Conservation (phyloP, 257 asterid species). For the Plantago major region DNA sequence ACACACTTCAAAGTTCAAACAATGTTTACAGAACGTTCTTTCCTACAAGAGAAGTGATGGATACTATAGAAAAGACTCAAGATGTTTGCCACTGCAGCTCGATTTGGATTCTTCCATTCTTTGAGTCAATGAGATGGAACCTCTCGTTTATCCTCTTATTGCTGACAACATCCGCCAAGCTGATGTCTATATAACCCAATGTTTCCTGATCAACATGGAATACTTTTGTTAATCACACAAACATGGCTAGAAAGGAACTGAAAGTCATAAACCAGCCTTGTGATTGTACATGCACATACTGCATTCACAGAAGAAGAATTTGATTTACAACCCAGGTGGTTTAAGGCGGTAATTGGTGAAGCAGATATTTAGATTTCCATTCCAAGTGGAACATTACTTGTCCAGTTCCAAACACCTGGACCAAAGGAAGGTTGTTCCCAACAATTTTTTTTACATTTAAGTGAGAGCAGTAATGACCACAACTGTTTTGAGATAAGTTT, state of each 20-base stretch:
- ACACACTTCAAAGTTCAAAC: not conserved
- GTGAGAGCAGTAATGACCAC: too few species aligned
- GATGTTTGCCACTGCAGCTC: slow-evolving; percentile 66
- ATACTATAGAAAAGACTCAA: slow-evolving; percentile 18
- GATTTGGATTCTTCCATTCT: slow-evolving; percentile 50
- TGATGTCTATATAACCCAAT: slow-evolving; percentile 47
- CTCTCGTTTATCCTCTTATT: slow-evolving; percentile 58
- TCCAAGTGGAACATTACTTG: too few species aligned
- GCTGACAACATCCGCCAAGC: slow-evolving; percentile 48
- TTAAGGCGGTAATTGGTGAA: too few species aligned
- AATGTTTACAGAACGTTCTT: not conserved
- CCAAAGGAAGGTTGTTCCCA: too few species aligned
- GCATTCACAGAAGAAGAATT: too few species aligned
- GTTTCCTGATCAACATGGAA: slow-evolving; percentile 39
- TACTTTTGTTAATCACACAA: slow-evolving; percentile 4
- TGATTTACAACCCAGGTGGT: too few species aligned
- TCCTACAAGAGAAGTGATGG: not conserved
- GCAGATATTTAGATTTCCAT: too few species aligned
- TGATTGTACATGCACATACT: not conserved
- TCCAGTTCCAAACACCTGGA: too few species aligned
- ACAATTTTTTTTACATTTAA: too few species aligned
- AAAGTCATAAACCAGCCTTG: not conserved
- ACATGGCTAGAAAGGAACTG: not conserved
- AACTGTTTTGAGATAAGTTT: too few species aligned
- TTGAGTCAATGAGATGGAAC: slow-evolving; percentile 55